phyloP scores from a whole-genome alignment of 1,139 yeast genomes.

The Taphrina pruni region DNA sequence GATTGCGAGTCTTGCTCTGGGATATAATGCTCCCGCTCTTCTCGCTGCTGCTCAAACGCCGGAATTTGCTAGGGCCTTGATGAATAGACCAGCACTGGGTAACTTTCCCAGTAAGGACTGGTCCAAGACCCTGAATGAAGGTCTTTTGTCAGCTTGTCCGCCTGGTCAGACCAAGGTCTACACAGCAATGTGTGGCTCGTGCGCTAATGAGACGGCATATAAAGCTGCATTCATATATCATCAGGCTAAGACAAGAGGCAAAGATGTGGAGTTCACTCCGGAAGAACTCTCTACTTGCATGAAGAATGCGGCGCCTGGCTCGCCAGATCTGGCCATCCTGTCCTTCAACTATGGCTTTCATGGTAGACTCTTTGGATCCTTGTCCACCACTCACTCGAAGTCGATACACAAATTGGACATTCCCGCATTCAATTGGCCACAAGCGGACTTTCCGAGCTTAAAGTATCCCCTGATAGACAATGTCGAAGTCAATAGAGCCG shows the following conservation, averaged over 20 bases:
- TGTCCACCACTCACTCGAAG: constrained; percentile 77
- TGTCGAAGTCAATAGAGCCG: constrained; percentile 62
- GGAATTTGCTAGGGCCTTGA: constrained; percentile 68
- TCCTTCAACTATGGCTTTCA: constrained; percentile 80
- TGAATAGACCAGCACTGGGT: constrained; percentile 79
- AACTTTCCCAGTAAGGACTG: constrained; percentile 73
- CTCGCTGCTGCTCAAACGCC: constrained; percentile 67
- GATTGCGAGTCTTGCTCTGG: constrained; percentile 77
- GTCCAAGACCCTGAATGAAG: constrained; percentile 62
- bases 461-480: constrained; percentile 71
- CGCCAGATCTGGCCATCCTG: constrained; percentile 73
- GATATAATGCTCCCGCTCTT: constrained; percentile 77
- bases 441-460: constrained; percentile 77
- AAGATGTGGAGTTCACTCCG: constrained; percentile 59
- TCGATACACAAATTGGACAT: constrained; percentile 83
- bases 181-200: constrained; percentile 82
- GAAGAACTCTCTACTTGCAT: constrained; percentile 68
- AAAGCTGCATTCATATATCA: constrained; percentile 83
- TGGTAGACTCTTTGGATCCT: constrained; percentile 81
- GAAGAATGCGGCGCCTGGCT: constrained; percentile 66
- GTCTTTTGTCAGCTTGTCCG: constrained; percentile 69
- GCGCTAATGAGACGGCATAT: constrained; percentile 83
- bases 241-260: constrained; percentile 64
- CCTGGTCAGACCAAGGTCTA: constrained; percentile 70
- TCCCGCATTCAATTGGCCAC: constrained; percentile 87